phyloP scores from a whole-genome alignment of 495 filamentous ascomycete species.

The Parathielavia appendiculata region DNA sequence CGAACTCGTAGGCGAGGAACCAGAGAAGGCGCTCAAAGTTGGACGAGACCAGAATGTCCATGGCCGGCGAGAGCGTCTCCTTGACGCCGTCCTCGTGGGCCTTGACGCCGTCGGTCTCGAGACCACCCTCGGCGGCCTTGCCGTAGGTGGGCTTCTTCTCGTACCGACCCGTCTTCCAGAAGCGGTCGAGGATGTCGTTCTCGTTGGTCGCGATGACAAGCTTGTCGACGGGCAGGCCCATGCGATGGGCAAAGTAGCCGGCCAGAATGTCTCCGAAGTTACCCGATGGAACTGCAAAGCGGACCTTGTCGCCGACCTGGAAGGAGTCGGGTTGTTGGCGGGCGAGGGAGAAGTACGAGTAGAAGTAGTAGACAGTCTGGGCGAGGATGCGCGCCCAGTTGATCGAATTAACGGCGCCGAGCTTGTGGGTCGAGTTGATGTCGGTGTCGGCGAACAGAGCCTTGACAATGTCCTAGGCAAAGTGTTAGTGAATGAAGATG shows the following conservation, averaged over 20 bases:
- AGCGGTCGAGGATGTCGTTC: constrained; percentile 83
- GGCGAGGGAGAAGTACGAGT: constrained; percentile 76
- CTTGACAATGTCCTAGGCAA: constrained; percentile 76
- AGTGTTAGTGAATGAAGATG: not conserved
- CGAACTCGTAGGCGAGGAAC: constrained; percentile 72
- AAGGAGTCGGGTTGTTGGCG: constrained; percentile 47
- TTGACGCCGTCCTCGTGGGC: constrained; percentile 67
- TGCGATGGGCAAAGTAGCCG: constrained; percentile 82
- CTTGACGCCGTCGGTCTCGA: constrained; percentile 57
- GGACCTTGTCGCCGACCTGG: constrained; percentile 54
- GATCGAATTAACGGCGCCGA: constrained; percentile 86
- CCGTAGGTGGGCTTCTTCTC: constrained; percentile 66
- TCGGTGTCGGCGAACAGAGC: constrained; percentile 77
- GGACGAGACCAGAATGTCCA: constrained; percentile 92
- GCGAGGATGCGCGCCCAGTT: constrained; percentile 89
- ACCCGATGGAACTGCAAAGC: constrained; percentile 81
- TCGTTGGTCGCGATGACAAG: constrained; percentile 87
- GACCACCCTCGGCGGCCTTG: constrained; percentile 49
- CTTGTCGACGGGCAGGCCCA: constrained; percentile 82
- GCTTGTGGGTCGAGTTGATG: constrained; percentile 65
- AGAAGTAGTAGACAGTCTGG: constrained; percentile 90
- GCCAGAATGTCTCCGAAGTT: constrained; percentile 98
- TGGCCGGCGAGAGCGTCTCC: constrained; percentile 84
- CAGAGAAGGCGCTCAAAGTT: constrained; percentile 98
- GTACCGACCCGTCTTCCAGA: constrained; percentile 76